phyloP scores from a whole-genome alignment of 495 filamentous ascomycete genomes.

The Melanomma pulvis-pyrius region DNA sequence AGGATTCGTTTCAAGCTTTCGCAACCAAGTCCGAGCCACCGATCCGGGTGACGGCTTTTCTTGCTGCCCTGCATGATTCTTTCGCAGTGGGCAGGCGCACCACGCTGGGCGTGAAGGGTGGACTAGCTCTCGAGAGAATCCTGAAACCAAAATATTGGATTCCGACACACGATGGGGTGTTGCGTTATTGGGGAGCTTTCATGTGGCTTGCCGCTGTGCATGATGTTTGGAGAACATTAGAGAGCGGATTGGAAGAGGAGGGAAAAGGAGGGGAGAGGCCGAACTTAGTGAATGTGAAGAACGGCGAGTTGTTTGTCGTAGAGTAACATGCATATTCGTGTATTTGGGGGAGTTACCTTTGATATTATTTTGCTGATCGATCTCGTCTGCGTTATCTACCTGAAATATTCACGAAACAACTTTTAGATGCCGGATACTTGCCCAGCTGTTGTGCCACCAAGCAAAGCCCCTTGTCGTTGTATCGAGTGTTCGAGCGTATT shows the following conservation, averaged over 20 bases:
- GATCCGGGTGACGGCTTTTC: neutral
- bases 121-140: neutral
- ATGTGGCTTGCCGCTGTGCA: neutral
- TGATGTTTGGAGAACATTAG: neutral
- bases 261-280: neutral
- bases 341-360: too few relatives aligned
- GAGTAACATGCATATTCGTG: too few relatives aligned
- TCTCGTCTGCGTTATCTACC: too few relatives aligned
- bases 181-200: neutral
- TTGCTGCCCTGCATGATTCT: neutral
- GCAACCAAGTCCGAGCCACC: neutral
- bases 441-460: too few relatives aligned
- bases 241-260: neutral
- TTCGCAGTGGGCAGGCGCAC: neutral
- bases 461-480: too few relatives aligned
- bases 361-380: too few relatives aligned
- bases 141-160: slow-evolving; percentile 1
- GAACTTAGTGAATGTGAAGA: neutral
- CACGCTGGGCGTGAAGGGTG: neutral
- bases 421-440: too few relatives aligned
- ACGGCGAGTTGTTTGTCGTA: neutral
- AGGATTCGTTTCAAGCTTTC: neutral
- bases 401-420: too few relatives aligned
- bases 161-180: neutral
- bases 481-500: too few relatives aligned